phyloP scores from a whole-genome alignment of 164 flowering plant genomes.

The Annona cherimola region DNA sequence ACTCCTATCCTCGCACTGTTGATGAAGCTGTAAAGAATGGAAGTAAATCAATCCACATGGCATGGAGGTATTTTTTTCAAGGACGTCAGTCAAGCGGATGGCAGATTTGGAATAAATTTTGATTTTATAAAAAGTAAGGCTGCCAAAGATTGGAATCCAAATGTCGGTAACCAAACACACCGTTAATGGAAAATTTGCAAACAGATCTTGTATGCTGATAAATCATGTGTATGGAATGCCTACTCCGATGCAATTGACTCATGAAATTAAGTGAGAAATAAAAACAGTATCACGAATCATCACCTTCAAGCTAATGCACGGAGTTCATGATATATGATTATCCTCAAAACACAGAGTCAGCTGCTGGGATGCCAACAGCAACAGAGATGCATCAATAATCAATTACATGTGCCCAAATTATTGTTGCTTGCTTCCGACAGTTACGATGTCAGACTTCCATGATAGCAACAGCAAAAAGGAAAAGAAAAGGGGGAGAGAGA shows the following conservation, averaged over 20 bases:
- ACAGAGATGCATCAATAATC: background rate
- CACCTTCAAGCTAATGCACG: background rate
- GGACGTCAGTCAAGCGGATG: background rate
- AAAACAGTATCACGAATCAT: background rate
- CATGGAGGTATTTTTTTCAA: background rate
- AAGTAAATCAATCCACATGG: background rate
- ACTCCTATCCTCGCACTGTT: conserved; percentile 91
- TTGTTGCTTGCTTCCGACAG: background rate
- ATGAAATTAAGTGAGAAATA: background rate
- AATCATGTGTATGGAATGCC: background rate
- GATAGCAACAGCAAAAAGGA: background rate
- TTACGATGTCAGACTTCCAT: background rate
- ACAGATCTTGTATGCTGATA: background rate
- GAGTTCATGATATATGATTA: background rate
- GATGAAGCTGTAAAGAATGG: conserved; percentile 61
- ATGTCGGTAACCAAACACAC: background rate
- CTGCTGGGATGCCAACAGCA: background rate
- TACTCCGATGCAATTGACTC: background rate
- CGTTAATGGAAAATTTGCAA: background rate
- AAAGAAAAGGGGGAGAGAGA: background rate
- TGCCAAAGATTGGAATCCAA: too few species aligned
- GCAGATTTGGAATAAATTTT: background rate
- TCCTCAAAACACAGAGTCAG: background rate
- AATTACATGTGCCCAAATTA: background rate
- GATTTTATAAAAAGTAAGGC: background rate